Evolutionary conservation across 768 basidiomycete genomes (phyloP).

Genomic region (Leccinum ochraceum): DNA sequence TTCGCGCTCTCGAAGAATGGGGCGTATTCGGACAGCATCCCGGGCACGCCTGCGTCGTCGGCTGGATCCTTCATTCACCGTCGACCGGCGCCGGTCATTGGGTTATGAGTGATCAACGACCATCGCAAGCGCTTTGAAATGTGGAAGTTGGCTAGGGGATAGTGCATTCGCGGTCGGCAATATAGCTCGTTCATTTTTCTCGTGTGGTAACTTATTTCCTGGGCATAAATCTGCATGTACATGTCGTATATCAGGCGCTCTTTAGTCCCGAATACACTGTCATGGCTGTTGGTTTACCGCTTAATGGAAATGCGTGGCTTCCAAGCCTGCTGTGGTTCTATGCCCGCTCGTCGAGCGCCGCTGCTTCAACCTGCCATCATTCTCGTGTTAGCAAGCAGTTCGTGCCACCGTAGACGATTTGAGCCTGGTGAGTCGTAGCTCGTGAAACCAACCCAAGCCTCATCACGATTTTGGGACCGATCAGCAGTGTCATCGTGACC

Average conservation of each 20-base stretch:
- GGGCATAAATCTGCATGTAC: not conserved
- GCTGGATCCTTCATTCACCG: not conserved
- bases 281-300: too few relatives aligned
- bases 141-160: not conserved
- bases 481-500: too few relatives aligned
- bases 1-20: constrained; percentile 55
- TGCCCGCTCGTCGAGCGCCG: too few relatives aligned
- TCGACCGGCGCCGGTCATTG: not conserved
- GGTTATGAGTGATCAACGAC: not conserved
- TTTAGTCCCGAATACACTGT: not conserved
- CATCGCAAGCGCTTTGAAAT: not conserved
- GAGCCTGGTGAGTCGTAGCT: too few relatives aligned
- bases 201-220: not conserved
- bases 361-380: too few relatives aligned
- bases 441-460: too few relatives aligned
- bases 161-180: not conserved
- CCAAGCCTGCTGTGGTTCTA: too few relatives aligned
- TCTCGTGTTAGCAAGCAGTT: too few relatives aligned
- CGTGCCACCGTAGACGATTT: too few relatives aligned
- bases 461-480: too few relatives aligned
- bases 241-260: not conserved
- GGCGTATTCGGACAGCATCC: constrained; percentile 37
- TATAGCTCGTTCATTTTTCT: not conserved
- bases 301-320: too few relatives aligned
- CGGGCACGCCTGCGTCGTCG: constrained; percentile 31